Base-by-base conservation (phyloP, 148 eudicot species). In the Rhododendron williamsianum region DNA sequence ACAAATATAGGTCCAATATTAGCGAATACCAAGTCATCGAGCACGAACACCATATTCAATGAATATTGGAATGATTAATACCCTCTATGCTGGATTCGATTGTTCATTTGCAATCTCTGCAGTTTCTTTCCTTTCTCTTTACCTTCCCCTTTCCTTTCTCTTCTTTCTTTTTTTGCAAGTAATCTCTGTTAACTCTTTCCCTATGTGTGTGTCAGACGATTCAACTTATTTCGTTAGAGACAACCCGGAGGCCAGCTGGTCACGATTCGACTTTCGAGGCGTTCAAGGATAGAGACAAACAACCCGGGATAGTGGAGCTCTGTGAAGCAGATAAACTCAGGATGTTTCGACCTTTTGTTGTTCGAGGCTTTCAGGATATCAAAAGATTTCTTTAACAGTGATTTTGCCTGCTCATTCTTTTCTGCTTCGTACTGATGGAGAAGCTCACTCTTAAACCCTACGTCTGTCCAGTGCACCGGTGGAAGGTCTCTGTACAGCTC, bases 381-480 rank as follows among this genome's bases (percentile, higher is more conserved):
- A 36, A 89, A 85, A 84, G 94, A 94, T 71, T 91, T 92, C 88
- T 93, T 94, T 46, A 96, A 81, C 80, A 89, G 73, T 15, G 94
- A 92, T 90, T 94, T 96, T 21, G 98, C 98, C 85, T 91, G 94
- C 69, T 93, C 98, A 21, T 92, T 96, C 79, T 93, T 96, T 82
- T 96, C 98, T 0, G 91, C 82, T 80, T 92, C 93, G 51, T 58
- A 89, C 58, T 91, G 87, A 41, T 91, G 90, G 82, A 91, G 86
- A 43, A 96, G 91, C 86, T 94, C 93, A 33, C 85, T 84, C 72
- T 89, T 93, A 60, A 94, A 91, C 36, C 67, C 91, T 58, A 90
- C 23, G 84, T 90, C 93, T 78, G 80, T 79, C 60, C 8, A 35
- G 19, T 92, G 90, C 76, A 58, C 84, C 10, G 88, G 89, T 65